Conservation (phyloP, 768 basidiomycete genomes). For the Hebeloma cylindrosporum region DNA sequence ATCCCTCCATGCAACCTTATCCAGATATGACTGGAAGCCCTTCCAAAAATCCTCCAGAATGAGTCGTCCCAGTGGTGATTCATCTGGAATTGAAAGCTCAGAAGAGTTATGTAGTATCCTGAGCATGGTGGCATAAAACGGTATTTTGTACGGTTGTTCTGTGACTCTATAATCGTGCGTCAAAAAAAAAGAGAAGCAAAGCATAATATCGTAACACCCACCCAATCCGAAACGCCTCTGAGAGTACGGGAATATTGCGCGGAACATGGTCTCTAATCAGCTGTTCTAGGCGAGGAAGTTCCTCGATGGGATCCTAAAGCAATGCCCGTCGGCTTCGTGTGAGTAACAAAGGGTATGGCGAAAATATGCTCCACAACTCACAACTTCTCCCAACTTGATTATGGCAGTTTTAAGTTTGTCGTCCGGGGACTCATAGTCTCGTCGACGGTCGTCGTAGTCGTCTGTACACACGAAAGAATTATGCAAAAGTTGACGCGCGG, state of each 20-base stretch:
- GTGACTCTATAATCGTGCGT: slow-evolving; percentile 58
- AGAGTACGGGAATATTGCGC: slow-evolving; percentile 58
- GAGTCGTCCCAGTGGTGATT: slow-evolving; percentile 59
- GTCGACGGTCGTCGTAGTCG: slow-evolving; percentile 67
- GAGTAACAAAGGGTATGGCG: slow-evolving; percentile 1
- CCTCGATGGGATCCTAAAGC: slow-evolving; percentile 67
- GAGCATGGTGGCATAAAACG: slow-evolving; percentile 82
- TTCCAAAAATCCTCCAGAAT: slow-evolving; percentile 89
- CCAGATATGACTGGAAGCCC: slow-evolving; percentile 85
- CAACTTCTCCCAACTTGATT: slow-evolving; percentile 80
- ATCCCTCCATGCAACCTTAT: slow-evolving; percentile 89
- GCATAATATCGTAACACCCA: slow-evolving; percentile 26
- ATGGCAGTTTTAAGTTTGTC: slow-evolving; percentile 67
- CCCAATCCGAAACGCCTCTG: slow-evolving; percentile 78
- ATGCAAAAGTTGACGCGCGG: slow-evolving; percentile 19
- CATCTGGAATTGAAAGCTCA: slow-evolving; percentile 37
- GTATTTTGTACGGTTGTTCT: slow-evolving; percentile 93
- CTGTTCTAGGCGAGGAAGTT: slow-evolving; percentile 63
- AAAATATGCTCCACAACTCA: slow-evolving; percentile 36
- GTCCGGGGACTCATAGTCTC: slow-evolving; percentile 70
- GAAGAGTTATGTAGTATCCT: slow-evolving; percentile 59
- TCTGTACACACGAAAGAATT: slow-evolving; percentile 44
- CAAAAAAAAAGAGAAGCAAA: slow-evolving; percentile 11
- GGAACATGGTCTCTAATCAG: slow-evolving; percentile 62
- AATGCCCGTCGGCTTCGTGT: slow-evolving; percentile 9